Percentiles rank a stretch among this genome's conserved stretches.
These are phyloP conservation scores for Talaromyces islandicus DNA, from an alignment of 2,329 filamentous ascomycete species.

Conservation along the genomic window DNA sequence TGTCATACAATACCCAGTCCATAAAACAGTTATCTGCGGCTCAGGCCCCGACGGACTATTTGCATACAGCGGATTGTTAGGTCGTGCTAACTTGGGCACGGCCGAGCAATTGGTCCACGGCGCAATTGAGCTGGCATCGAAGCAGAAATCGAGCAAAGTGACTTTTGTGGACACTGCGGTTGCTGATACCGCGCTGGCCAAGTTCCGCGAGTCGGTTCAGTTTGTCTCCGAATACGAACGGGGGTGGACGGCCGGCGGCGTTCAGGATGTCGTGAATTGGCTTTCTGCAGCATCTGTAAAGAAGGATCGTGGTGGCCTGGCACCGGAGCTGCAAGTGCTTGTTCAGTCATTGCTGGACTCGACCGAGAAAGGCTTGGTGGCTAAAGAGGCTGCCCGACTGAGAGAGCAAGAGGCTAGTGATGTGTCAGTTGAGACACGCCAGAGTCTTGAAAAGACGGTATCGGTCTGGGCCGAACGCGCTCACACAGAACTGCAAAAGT, in stretches of 20 bases:
- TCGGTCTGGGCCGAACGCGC: constrained; percentile 70
- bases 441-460: constrained; percentile 54
- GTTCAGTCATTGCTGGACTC: constrained; percentile 59
- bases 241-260: constrained; percentile 66
- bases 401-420: constrained; percentile 25
- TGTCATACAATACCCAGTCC: constrained; percentile 72
- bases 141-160: constrained; percentile 29
- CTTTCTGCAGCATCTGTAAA: constrained; percentile 42
- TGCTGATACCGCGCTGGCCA: constrained; percentile 57
- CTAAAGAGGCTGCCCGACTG: constrained; percentile 23
- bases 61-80: constrained; percentile 27
- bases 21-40: constrained; percentile 69
- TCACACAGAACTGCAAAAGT: constrained; percentile 74
- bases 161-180: constrained; percentile 58
- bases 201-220: constrained; percentile 63
- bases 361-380: constrained; percentile 26
- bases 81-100: constrained; percentile 23
- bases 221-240: constrained; percentile 68
- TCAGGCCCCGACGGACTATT: constrained; percentile 64
- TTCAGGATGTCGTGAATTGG: constrained; percentile 63
- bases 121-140: constrained; percentile 34
- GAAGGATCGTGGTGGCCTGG: constrained; percentile 45
- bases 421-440: constrained; percentile 39
- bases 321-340: constrained; percentile 60
- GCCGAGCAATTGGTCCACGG: constrained; percentile 28